Evolutionary conservation across 2,329 filamentous ascomycete genomes (phyloP).

Genomic region (Trichoderma koningiopsis): DNA sequence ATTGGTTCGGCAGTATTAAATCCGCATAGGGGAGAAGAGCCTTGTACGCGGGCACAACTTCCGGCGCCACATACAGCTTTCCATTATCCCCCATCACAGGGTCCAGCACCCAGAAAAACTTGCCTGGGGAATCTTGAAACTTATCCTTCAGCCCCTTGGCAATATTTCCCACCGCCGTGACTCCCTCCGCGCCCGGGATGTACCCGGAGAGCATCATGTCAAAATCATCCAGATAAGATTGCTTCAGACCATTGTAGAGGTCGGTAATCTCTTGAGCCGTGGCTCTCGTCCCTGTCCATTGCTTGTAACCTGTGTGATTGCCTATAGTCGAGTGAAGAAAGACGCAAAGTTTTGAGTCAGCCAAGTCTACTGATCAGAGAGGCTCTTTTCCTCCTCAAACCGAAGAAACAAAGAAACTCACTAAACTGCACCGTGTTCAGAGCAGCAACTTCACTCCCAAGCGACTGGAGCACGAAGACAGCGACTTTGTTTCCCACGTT

Average conservation of each 20-base stretch:
- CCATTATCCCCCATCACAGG: conserved; percentile 99
- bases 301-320: conserved; percentile 91
- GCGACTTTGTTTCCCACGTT: conserved; percentile 99
- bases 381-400: not conserved
- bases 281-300: conserved; percentile 82
- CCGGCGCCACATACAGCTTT: conserved; percentile 84
- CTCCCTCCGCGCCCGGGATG: conserved; percentile 81
- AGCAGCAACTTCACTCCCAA: conserved; percentile 91
- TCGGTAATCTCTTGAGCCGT: conserved; percentile 80
- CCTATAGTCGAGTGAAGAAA: conserved; percentile 53
- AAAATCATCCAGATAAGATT: conserved; percentile 84
- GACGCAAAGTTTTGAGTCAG: not conserved
- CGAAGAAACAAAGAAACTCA: no score
- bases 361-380: not conserved
- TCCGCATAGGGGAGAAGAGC: conserved; percentile 78
- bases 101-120: conserved; percentile 96
- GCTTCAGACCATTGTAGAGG: conserved; percentile 80
- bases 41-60: conserved; percentile 91
- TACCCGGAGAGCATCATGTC: conserved; percentile 96
- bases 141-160: conserved; percentile 76
- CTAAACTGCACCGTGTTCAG: conserved; percentile 98
- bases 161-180: conserved; percentile 82
- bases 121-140: conserved; percentile 63
- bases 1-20: conserved; percentile 93
- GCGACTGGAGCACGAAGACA: conserved; percentile 87